Evolutionary conservation across 495 filamentous ascomycete genomes (phyloP), one percentile per base, ranked within the genome.

Genomic region (Arthonia radiata): DNA sequence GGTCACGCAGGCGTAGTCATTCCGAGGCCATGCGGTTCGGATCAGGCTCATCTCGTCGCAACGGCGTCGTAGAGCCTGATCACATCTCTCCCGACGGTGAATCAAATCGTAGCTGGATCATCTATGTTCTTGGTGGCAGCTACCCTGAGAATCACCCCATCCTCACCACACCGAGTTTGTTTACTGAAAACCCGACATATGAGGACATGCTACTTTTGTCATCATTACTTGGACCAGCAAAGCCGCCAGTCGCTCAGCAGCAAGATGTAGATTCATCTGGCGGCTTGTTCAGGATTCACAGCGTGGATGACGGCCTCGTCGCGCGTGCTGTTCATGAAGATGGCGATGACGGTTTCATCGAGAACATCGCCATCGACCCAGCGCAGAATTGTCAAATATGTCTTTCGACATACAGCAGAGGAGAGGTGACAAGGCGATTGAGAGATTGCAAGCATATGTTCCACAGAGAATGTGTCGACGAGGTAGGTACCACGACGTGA

Each of bases 191-290:
- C 30, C 72, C 72, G 12, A 74, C 72, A 2, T 77, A 79, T 35
- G 72, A 79, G 44, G 72, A 79, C 37, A 78, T 79, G 72, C 59
- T 76, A 26, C 46, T 79, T 15, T 52, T 79, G 3, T 73, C 68
- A 10, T 69, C 68, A 8, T 54, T 79, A 15, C 49, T 79, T 16
- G 73, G 72, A 0, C 72, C 72, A 18, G 72, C 64, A 3, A 79
- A 78, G 35, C 71, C 71, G 2, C 71, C 71, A 3, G 72, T 79
- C 25, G 72, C 72, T 14, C 61, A 55, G 30, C 57, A 62, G 28
- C 63, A 64, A 24, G 73, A 77, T 33, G 54, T 79, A 21, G 64
- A 60, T 18, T 57, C 61, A 13, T 67, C 72, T 10, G 61, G 61
- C 9, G 72, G 72, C 1, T 33, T 64, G 8, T 67, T 59, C 37